phyloP scores from a whole-genome alignment of 129 eudicot genomes.

The Artemisia argyi region DNA sequence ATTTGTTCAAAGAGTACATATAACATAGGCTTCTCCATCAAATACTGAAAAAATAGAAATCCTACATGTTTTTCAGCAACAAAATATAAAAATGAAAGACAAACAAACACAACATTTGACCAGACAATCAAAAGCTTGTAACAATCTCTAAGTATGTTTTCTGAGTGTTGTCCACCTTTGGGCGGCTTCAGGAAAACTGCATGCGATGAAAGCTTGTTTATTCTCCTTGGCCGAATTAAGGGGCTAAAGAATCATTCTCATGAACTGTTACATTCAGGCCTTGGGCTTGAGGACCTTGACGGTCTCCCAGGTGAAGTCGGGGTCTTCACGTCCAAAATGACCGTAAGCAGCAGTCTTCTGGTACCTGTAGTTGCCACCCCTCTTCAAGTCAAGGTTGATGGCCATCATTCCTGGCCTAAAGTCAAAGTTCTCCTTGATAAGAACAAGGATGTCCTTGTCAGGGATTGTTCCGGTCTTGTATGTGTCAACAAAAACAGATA shows the following conservation, averaged over 20 bases:
- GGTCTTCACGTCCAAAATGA: conserved; percentile 46
- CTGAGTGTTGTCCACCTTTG: conserved; percentile 25
- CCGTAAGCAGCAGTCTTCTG: conserved; percentile 54
- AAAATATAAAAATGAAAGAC: conserved; percentile 18
- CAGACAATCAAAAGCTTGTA: conserved; percentile 30
- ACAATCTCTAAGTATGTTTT: conserved; percentile 30
- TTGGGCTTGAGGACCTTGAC: conserved; percentile 42
- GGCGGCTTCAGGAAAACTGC: conserved; percentile 23
- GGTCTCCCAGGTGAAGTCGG: conserved; percentile 49
- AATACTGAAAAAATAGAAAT: conserved; percentile 29
- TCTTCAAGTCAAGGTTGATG: conserved; percentile 41
- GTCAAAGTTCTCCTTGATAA: conserved; percentile 46
- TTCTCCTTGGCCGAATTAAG: conserved; percentile 19
- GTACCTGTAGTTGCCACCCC: conserved; percentile 49
- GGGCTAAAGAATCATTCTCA: conserved; percentile 29
- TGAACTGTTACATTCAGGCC: conserved; percentile 31
- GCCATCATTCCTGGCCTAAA: conserved; percentile 55
- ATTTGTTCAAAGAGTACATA: conserved; percentile 38
- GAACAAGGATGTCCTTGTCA: conserved; percentile 42
- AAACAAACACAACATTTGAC: conserved; percentile 39
- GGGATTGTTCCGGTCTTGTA: conserved; percentile 48
- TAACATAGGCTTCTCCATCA: conserved; percentile 44
- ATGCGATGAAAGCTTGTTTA: conserved; percentile 29
- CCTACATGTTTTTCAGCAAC: conserved; percentile 33
- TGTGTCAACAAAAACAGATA: conserved; percentile 44